Evolutionary conservation across 1,284 basidiomycete genomes (phyloP).

Genomic region (Boletus smithii): DNA sequence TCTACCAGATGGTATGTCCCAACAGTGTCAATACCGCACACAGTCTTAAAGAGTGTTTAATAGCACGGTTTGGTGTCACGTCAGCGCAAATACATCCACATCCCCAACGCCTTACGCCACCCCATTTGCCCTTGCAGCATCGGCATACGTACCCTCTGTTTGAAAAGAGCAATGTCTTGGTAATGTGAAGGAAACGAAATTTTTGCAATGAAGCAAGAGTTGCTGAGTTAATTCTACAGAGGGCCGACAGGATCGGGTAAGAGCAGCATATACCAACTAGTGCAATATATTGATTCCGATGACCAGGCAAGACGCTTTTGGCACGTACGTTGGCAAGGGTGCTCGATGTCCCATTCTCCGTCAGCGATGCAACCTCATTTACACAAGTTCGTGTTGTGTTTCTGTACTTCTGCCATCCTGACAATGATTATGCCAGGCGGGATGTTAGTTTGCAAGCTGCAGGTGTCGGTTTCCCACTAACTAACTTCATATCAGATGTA

Average conservation of each 20-base stretch:
- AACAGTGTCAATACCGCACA: background rate
- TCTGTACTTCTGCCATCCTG: constrained; percentile 7
- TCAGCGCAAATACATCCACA: constrained; percentile 58
- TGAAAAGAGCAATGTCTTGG: constrained; percentile 92
- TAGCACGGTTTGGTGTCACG: constrained; percentile 40
- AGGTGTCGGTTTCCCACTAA: constrained; percentile 12
- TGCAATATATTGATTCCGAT: constrained; percentile 9
- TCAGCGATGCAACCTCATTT: constrained; percentile 82
- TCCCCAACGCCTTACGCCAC: constrained; percentile 37
- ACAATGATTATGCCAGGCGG: constrained; percentile 49
- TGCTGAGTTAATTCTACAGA: constrained; percentile 38
- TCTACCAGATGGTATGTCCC: constrained; percentile 35
- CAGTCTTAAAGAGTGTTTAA: constrained; percentile 1
- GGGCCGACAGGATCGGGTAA: constrained; percentile 81
- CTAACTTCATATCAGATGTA: constrained; percentile 63
- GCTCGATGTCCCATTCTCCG: constrained; percentile 88
- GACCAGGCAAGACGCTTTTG: constrained; percentile 79
- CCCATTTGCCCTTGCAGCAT: constrained; percentile 41
- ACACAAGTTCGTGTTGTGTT: constrained; percentile 55
- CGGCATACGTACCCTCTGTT: constrained; percentile 56
- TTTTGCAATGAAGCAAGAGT: constrained; percentile 2
- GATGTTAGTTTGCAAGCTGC: constrained; percentile 53
- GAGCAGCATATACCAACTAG: background rate
- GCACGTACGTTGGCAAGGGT: constrained; percentile 83
- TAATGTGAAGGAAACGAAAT: constrained; percentile 48